Base-by-base conservation (phyloP, 306 rosid species). In the Styphnolobium japonicum region DNA sequence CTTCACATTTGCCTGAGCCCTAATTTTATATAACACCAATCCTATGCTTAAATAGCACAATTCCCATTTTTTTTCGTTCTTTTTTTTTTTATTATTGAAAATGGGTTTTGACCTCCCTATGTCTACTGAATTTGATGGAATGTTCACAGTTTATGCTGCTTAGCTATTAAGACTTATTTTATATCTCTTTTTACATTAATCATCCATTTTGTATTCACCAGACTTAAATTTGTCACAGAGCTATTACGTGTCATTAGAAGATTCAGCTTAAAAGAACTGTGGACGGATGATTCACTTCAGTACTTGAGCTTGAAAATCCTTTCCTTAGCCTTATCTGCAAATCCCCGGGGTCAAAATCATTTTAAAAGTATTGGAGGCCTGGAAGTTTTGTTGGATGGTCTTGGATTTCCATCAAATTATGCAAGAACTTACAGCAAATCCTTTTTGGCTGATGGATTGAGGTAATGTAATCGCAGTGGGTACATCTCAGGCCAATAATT, bases 331-430 rank as follows among this genome's bases (percentile, higher is more conserved):
- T 86, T 95, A 82, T 84, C 93, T 66, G 85, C 92, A 58, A 95
- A 95, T 76, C 88, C 98, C 48, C 91, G 98, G 80, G 94, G 92
- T 74, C 98, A 95, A 89, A 90, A 87, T 83, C 98, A 90, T 91
- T 95, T 95, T 79, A 95, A 87, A 89, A 95, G 98, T 88, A 92
- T 95, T 70, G 98, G 98, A 69, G 98, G 98, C 48, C 92, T 91
- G 89, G 98, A 95, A 86, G 98, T 92, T 84, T 86, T 95, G 85
- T 75, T 95, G 89, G 98, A 95, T 87, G 96, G 98, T 81, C 97
- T 95, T 85, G 98, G 98, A 69, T 73, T 90, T 82, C 88, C 95
- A 22, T 89, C 93, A 79, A 88, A 86, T 88, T 91, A 86, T 86
- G 87, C 80, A 25, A 77, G 84, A 79, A 84, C 78, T 78, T 77